Conservation (phyloP, 495 filamentous ascomycete genomes). For the Neurospora terricola region DNA sequence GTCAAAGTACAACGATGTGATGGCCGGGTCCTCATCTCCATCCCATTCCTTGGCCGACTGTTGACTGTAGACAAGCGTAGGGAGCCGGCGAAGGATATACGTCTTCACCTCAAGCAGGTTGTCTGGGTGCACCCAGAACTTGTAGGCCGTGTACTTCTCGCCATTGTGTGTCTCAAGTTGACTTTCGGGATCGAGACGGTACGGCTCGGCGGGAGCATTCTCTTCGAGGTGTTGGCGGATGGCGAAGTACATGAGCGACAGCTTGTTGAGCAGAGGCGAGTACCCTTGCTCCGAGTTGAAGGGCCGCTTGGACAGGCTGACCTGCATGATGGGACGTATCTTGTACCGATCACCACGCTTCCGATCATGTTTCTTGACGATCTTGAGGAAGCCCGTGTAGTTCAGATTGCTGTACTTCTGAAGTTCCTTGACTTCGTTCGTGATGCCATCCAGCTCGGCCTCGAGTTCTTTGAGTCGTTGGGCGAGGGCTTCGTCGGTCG, state of each 20-base stretch:
- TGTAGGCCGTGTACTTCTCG: slow-evolving; percentile 78
- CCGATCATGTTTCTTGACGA: slow-evolving; percentile 96
- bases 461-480: slow-evolving; percentile 59
- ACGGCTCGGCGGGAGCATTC: slow-evolving; percentile 15
- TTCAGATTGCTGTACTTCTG: slow-evolving; percentile 94
- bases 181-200: slow-evolving; percentile 25
- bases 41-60: slow-evolving; percentile 69
- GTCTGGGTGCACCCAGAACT: slow-evolving; percentile 96
- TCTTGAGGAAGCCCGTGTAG: slow-evolving; percentile 95
- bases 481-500: slow-evolving; percentile 34
- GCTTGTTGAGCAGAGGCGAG: slow-evolving; percentile 74
- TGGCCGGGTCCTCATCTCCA: slow-evolving; percentile 70
- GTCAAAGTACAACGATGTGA: slow-evolving; percentile 95
- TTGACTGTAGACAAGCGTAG: slow-evolving; percentile 86
- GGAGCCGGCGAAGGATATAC: slow-evolving; percentile 78
- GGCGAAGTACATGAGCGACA: slow-evolving; percentile 94
- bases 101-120: slow-evolving; percentile 96
- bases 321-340: slow-evolving; percentile 80
- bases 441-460: slow-evolving; percentile 73
- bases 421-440: slow-evolving; percentile 81
- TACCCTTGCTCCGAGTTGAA: slow-evolving; percentile 92
- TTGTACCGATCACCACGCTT: slow-evolving; percentile 71
- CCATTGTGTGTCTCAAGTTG: slow-evolving; percentile 39
- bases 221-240: slow-evolving; percentile 71
- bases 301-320: slow-evolving; percentile 73